Evolutionary conservation across 768 basidiomycete species (phyloP), one percentile per base, ranked within the genome.

Genomic region (Mycena sanguinolenta): DNA sequence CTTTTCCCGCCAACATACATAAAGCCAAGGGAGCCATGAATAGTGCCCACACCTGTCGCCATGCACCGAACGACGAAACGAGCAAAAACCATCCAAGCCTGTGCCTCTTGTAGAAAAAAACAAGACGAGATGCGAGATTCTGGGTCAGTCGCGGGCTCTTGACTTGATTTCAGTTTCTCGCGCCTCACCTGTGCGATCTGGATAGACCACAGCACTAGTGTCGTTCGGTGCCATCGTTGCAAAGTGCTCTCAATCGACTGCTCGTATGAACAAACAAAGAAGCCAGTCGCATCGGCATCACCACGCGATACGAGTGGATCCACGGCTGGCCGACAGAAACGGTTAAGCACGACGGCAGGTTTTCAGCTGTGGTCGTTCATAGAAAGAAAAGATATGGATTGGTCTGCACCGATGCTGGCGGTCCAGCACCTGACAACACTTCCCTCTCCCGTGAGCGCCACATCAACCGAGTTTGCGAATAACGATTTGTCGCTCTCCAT

Each of bases 391-490:
- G 13, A 55, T 17, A 67, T 80, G 36, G 78, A 78, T 58, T 54
- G 78, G 58, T 74, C 78, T 14, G 77, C 79, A 23, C 77, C 80
- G 19, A 70, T 79, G 38, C 46, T 57, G 27, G 67, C 67, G 1
- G 60, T 73, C 9, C 67, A 65, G 8, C 44, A 58, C 3, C 50
- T 72, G 8, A 58, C 53, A 28, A 55, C 58, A 14, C 30, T 55
- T 13, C 53, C 52, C n/a, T 4, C 38, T 3, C 3, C 13, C 32
- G 32, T 34, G 12, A 23, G n/a, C 13, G 2, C 36, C 38, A 25
- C 36, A 2, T 5, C 58, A 10, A 4, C 42, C 25, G 53, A 46
- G 23, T 60, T 57, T n/a, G 46, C 42, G 8, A 49, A 36, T 42
- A 68, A 50, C 53, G 63, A 65, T 14, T n/a, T 58, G 19, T 38